A percentile compares a stretch with the other conserved stretches of the same genome.
Conservation (phyloP, 1,139 yeast species). For the Hyphopichia burtonii region DNA sequence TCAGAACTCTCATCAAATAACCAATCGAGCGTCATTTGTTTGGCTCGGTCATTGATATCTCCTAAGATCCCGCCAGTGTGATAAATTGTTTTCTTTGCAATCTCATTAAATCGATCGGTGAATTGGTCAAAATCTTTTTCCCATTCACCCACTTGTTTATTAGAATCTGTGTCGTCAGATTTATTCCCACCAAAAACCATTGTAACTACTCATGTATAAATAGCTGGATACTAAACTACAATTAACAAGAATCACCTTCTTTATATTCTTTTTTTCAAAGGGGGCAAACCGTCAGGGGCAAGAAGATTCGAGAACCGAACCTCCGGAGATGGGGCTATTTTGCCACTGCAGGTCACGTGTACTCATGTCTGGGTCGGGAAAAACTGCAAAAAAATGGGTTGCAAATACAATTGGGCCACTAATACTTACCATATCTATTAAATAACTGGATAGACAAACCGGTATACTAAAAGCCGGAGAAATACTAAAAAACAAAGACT, state of each 20-base stretch:
- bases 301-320: background rate
- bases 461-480: too few species aligned
- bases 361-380: background rate
- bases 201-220: too few species aligned
- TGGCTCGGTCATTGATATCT: conserved; percentile 19
- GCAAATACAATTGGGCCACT: background rate
- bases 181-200: background rate
- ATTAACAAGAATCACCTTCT: background rate
- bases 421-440: background rate
- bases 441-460: background rate
- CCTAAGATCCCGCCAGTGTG: background rate
- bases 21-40: conserved; percentile 18
- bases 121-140: background rate
- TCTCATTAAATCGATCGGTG: background rate
- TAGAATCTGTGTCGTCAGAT: background rate
- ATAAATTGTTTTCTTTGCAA: background rate
- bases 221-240: too few species aligned
- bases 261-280: background rate
- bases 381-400: background rate
- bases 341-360: background rate
- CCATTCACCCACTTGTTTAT: background rate
- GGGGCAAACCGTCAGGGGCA: too few species aligned
- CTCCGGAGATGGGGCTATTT: background rate
- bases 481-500: too few species aligned
- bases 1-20: conserved; percentile 9